Evolutionary conservation across 1,284 basidiomycete species (phyloP).

Genomic region (Moesziomyces sp.): DNA sequence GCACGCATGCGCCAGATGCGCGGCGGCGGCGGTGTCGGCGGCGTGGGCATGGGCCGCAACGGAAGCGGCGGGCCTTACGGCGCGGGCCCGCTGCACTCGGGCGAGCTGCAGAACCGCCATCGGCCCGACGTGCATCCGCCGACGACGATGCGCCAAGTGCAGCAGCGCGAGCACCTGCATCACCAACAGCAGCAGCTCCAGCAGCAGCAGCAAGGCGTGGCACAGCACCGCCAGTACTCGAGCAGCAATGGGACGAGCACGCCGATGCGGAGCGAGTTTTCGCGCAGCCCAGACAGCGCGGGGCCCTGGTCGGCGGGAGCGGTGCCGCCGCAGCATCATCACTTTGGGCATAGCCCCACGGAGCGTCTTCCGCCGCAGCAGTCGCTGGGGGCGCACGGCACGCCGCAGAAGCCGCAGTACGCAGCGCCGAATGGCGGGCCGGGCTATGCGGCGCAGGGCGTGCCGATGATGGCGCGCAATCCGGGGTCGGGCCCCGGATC

Average conservation of each 20-base stretch:
- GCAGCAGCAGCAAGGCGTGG: slow-evolving; percentile 1
- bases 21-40: slow-evolving; percentile 19
- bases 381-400: neutral
- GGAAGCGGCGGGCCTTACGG: slow-evolving; percentile 17
- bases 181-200: slow-evolving; percentile 24
- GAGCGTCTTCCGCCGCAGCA: slow-evolving; percentile 8
- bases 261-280: slow-evolving; percentile 28
- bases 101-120: slow-evolving; percentile 49
- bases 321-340: slow-evolving; percentile 4
- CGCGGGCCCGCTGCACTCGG: slow-evolving; percentile 36
- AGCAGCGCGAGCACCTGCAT: slow-evolving; percentile 26
- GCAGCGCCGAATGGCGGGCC: slow-evolving; percentile 1
- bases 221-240: slow-evolving; percentile 19
- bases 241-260: slow-evolving; percentile 11
- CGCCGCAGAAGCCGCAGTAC: slow-evolving; percentile 26
- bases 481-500: neutral
- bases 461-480: slow-evolving; percentile 11
- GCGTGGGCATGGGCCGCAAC: slow-evolving; percentile 22
- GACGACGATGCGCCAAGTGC: slow-evolving; percentile 53
- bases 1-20: slow-evolving; percentile 43
- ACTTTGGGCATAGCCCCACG: slow-evolving; percentile 17
- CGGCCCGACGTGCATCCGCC: slow-evolving; percentile 54
- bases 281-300: slow-evolving; percentile 28
- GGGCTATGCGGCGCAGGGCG: slow-evolving; percentile 1
- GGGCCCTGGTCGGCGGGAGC: slow-evolving; percentile 40